These are phyloP conservation scores for Penicillium thymicola DNA, from an alignment of 2,329 filamentous ascomycete genomes.

Conservation along the genomic window DNA sequence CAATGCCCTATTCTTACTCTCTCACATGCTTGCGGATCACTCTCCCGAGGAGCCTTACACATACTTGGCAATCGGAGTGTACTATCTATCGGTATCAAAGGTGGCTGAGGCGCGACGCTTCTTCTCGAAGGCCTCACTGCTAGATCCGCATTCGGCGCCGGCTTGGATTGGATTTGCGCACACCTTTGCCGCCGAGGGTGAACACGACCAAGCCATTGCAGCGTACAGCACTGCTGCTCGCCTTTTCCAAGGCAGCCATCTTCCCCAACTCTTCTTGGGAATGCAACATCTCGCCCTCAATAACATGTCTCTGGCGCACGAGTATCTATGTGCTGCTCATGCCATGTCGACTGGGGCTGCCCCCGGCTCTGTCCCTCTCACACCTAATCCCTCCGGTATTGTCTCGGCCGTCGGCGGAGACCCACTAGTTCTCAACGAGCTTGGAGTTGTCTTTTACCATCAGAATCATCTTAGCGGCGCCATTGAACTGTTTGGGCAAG, in stretches of 20 bases:
- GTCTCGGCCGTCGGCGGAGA: conserved; percentile 51
- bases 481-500: conserved; percentile 71
- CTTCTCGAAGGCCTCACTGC: conserved; percentile 95
- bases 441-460: conserved; percentile 94
- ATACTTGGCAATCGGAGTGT: conserved; percentile 91
- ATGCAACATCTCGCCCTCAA: conserved; percentile 98
- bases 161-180: conserved; percentile 99
- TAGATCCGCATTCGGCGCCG: conserved; percentile 95
- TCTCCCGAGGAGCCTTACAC: conserved; percentile 88
- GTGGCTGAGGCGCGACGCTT: conserved; percentile 92
- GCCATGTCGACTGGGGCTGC: conserved; percentile 49
- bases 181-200: conserved; percentile 94
- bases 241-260: conserved; percentile 92
- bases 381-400: conserved; percentile 19
- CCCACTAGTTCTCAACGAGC: conserved; percentile 87
- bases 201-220: conserved; percentile 96
- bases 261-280: conserved; percentile 91
- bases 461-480: conserved; percentile 75
- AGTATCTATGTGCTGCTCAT: conserved; percentile 90
- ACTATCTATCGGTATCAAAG: conserved; percentile 85
- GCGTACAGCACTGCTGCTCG: conserved; percentile 94
- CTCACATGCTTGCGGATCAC: conserved; percentile 87
- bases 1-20: conserved; percentile 84
- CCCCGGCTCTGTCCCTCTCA: conserved; percentile 28
- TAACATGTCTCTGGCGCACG: conserved; percentile 88